These are phyloP conservation scores for Clathrus columnatus DNA, from an alignment of 768 basidiomycete genomes.

Conservation along the genomic window DNA sequence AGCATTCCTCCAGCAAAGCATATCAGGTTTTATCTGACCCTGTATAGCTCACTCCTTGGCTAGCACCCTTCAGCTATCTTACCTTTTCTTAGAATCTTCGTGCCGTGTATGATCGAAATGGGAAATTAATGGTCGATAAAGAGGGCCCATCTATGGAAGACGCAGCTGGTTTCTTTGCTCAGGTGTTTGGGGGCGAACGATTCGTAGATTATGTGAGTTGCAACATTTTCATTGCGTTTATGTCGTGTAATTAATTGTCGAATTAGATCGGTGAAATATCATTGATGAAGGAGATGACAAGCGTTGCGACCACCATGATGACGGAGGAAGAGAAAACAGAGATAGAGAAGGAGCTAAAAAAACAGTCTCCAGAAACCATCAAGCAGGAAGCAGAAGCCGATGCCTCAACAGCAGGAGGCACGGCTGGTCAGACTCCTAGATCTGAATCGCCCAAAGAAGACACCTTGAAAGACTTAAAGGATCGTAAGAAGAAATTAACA, in stretches of 20 bases:
- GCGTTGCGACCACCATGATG: conserved; percentile 79
- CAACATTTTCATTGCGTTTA: neutral
- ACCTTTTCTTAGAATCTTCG: conserved; percentile 55
- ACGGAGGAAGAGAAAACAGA: conserved; percentile 89
- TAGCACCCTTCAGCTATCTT: conserved; percentile 5
- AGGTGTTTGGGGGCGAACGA: conserved; percentile 91
- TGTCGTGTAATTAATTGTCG: conserved; percentile 3
- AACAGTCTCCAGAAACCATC: conserved; percentile 35
- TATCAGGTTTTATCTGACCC: conserved; percentile 87
- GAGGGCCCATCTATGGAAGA: conserved; percentile 77
- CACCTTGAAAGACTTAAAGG: conserved; percentile 29
- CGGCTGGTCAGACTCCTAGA: conserved; percentile 2
- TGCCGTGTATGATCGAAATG: conserved; percentile 91
- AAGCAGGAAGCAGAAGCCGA: neutral
- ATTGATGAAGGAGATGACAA: conserved; percentile 89
- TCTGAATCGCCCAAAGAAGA: conserved; percentile 22
- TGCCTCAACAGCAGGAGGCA: neutral
- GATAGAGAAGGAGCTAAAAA: conserved; percentile 64
- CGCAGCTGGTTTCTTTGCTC: conserved; percentile 89
- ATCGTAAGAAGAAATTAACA: conserved; percentile 43
- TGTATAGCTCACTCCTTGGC: conserved; percentile 38
- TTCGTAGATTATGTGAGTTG: conserved; percentile 78
- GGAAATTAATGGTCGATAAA: conserved; percentile 80
- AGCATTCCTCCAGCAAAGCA: conserved; percentile 67
- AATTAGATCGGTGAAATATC: conserved; percentile 91